Evolutionary conservation across 1,284 basidiomycete species (phyloP), one percentile per base, ranked within the genome.

Genomic region (Malassezia sympodialis): DNA sequence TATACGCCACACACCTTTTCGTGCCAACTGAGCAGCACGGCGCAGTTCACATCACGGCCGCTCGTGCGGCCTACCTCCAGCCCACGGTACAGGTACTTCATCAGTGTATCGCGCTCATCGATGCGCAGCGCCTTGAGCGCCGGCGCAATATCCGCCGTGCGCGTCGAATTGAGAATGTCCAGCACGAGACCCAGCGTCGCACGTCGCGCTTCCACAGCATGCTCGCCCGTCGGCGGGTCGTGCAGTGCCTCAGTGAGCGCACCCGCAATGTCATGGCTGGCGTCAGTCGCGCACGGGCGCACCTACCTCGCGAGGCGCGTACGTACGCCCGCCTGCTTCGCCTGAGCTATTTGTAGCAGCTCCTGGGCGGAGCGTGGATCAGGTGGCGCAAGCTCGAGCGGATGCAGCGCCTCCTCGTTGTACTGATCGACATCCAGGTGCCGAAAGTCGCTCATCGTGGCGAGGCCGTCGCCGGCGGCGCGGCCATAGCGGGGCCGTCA

Each of bases 41-140:
- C 90, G 46, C 68, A 66, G 52, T 68, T 68, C 58, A 68, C 50
- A 32, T 59, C 58, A 8, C 58, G 53, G 2, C 58, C 47, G 8
- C 15, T 26, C 40, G 84, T 82, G 54, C 59, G 43, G 83, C 86
- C 43, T 82, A 66, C 49, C 42, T 68, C 87, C 87, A 89, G 90
- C 28, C 86, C 90, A 78, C 98, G 98, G 83, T 98, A 98, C 23
- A 98, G 78, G 73, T 94, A 98, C 75, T 94, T 96, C 93, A 96
- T 98, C 54, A 96, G 79, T 31, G 84, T 87, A 70, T 96, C 93
- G 67, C 94, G 89, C 60, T 87, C 80, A 44, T 88, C 84, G 58
- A 83, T 81, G 7, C 83, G 82, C 37, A 96, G 81, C 1, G 80
- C 76, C 71, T 85, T 86, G 71, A 96, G 79, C 40, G 87, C 83